Percentiles rank a stretch among this genome's conserved stretches.
Evolutionary conservation across 2,329 filamentous ascomycete species (phyloP).

Genomic region (Hypoxylon sp.): DNA sequence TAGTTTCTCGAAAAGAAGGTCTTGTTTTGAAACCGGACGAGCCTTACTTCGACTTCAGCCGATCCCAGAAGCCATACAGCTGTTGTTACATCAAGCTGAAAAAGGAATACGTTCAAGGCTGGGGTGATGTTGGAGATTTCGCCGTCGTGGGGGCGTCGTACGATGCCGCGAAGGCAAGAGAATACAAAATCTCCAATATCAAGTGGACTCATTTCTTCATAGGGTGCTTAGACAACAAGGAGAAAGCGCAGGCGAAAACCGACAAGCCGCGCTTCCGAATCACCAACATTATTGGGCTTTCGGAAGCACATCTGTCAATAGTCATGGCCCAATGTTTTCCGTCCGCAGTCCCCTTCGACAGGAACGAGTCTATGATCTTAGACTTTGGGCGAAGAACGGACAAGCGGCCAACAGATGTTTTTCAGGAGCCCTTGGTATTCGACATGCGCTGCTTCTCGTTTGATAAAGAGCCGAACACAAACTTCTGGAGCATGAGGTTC

Average conservation of each 20-base stretch:
- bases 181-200: conserved; percentile 61
- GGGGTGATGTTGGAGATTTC: conserved; percentile 86
- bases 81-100: conserved; percentile 81
- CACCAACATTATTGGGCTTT: conserved; percentile 69
- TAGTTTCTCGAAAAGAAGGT: conserved; percentile 75
- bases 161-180: conserved; percentile 67
- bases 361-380: conserved; percentile 55
- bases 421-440: conserved; percentile 76
- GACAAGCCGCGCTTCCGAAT: conserved; percentile 69
- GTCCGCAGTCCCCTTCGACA: conserved; percentile 47
- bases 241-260: conserved; percentile 59
- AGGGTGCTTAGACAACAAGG: conserved; percentile 76
- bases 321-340: conserved; percentile 60
- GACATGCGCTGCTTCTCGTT: conserved; percentile 84
- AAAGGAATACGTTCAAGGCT: conserved; percentile 79
- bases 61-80: conserved; percentile 48
- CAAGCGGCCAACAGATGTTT: conserved; percentile 60
- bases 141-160: conserved; percentile 79
- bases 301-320: conserved; percentile 57
- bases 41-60: conserved; percentile 72
- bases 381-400: conserved; percentile 55
- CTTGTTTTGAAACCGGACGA: conserved; percentile 82
- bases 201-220: conserved; percentile 84
- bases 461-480: conserved; percentile 72
- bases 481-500: conserved; percentile 79